Percentiles rank a stretch among this genome's conserved stretches.
These are phyloP conservation scores for Haplosporangium sp. DNA, from an alignment of 371 early-diverging fungal genomes.

Conservation along the genomic window DNA sequence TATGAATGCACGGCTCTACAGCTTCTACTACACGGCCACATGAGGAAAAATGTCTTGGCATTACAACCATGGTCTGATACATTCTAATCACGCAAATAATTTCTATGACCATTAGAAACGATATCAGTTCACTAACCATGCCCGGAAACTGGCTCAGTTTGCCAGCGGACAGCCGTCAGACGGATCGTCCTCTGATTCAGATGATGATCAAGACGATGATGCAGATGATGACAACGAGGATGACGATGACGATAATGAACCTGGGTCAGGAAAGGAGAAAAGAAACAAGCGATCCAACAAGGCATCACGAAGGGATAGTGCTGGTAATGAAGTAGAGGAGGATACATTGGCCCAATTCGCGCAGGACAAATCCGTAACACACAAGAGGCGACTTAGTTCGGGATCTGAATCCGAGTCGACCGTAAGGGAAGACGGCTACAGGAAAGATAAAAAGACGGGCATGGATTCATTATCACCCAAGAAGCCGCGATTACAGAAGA, in stretches of 20 bases:
- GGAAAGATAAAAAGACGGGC: slow-evolving; percentile 17
- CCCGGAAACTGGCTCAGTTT: slow-evolving; percentile 48
- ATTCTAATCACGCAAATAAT: neutral
- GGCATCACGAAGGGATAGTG: neutral
- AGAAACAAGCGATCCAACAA: slow-evolving; percentile 33
- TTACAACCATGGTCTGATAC: too few relatives aligned
- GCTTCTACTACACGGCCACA: too few relatives aligned
- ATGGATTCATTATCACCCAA: slow-evolving; percentile 40
- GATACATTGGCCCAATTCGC: neutral
- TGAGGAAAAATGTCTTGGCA: too few relatives aligned
- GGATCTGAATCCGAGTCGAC: slow-evolving; percentile 39
- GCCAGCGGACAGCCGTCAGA: slow-evolving; percentile 34
- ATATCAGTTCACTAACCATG: slow-evolving; percentile 52
- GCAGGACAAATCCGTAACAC: slow-evolving; percentile 7
- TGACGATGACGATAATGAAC: slow-evolving; percentile 13
- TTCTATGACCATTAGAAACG: slow-evolving; percentile 28
- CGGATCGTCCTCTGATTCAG: slow-evolving; percentile 28
- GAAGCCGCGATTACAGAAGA: slow-evolving; percentile 42
- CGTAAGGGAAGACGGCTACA: neutral
- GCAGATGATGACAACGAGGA: slow-evolving; percentile 29
- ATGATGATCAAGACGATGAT: slow-evolving; percentile 22
- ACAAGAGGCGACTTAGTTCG: slow-evolving; percentile 46
- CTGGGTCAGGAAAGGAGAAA: slow-evolving; percentile 11
- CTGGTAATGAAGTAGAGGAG: slow-evolving; percentile 3
- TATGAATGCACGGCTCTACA: neutral